These are phyloP conservation scores for Candida lessepsii DNA, from an alignment of 805 yeast genomes.

Conservation along the genomic window DNA sequence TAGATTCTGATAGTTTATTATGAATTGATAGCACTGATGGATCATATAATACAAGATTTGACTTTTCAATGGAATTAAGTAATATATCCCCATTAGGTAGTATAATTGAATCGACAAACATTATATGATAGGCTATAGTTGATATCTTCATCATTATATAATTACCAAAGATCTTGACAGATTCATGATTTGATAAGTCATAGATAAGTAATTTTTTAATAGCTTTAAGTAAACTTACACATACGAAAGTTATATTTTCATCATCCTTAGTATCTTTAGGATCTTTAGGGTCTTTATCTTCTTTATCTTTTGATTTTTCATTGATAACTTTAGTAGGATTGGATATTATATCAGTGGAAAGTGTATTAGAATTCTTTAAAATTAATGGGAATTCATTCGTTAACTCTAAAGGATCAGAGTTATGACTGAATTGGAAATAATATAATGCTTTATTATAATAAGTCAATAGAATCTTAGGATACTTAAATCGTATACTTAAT, in stretches of 20 bases:
- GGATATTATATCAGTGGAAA: slow-evolving; percentile 26
- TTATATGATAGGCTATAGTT: slow-evolving; percentile 14
- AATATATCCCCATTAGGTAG: slow-evolving; percentile 40
- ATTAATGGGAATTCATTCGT: slow-evolving; percentile 25
- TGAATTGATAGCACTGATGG: slow-evolving; percentile 20
- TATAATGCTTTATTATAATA: slow-evolving; percentile 42
- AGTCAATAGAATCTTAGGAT: slow-evolving; percentile 39
- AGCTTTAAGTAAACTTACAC: slow-evolving; percentile 39
- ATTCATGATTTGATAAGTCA: slow-evolving; percentile 27
- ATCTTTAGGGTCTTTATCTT: slow-evolving; percentile 7
- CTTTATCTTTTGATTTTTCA: slow-evolving; percentile 17
- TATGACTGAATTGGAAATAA: slow-evolving; percentile 33
- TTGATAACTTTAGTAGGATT: slow-evolving; percentile 26
- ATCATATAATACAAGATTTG: slow-evolving; percentile 25
- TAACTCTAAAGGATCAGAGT: slow-evolving; percentile 16
- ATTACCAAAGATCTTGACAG: slow-evolving; percentile 37
- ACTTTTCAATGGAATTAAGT: slow-evolving; percentile 27
- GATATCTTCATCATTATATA: slow-evolving; percentile 22
- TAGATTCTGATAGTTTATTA: slow-evolving; percentile 3
- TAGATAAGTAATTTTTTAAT: slow-evolving; percentile 37
- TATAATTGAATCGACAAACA: slow-evolving; percentile 38
- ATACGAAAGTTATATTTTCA: slow-evolving; percentile 32
- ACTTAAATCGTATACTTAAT: slow-evolving; percentile 30
- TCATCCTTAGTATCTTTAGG: slow-evolving; percentile 6
- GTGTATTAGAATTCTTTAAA: slow-evolving; percentile 22